Conservation (phyloP, 2,329 filamentous ascomycete species). For the Penicillium digitatum region DNA sequence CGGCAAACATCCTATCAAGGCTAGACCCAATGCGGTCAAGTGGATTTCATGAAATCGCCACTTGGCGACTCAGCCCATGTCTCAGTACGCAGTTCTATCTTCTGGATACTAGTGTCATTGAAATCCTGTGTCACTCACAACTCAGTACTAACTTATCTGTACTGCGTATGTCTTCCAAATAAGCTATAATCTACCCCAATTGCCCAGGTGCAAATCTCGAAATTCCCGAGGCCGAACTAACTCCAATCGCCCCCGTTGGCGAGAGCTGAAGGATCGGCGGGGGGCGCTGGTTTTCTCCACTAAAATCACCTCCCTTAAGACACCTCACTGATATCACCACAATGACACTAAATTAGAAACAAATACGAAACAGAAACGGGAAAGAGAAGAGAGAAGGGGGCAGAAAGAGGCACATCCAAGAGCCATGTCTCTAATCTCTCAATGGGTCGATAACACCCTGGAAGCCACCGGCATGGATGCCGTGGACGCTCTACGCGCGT, state of each 20-base stretch:
- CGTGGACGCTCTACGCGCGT: slow-evolving; percentile 34
- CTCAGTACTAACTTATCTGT: neutral
- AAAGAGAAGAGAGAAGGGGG: neutral
- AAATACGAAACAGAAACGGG: neutral
- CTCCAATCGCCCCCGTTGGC: neutral
- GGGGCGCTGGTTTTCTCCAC: slow-evolving; percentile 5
- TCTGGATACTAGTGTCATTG: too few relatives aligned
- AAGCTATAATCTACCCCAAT: neutral
- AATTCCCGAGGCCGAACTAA: slow-evolving; percentile 1
- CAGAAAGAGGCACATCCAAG: neutral
- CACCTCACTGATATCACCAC: neutral
- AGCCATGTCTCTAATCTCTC: slow-evolving; percentile 9
- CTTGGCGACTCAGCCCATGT: neutral
- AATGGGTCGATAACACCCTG: slow-evolving; percentile 14
- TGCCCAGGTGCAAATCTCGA: neutral
- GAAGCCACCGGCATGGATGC: slow-evolving; percentile 19
- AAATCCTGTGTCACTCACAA: too few relatives aligned
- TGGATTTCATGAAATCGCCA: neutral
- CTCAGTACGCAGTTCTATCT: neutral
- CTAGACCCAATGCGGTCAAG: slow-evolving; percentile 2
- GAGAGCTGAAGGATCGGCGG: slow-evolving; percentile 2
- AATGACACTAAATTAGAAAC: neutral
- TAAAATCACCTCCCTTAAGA: slow-evolving; percentile 1
- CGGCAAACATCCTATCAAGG: neutral
- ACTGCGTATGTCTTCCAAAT: neutral